These are phyloP conservation scores for Datura wrightii DNA, from an alignment of 257 asterid species.

Conservation along the genomic window DNA sequence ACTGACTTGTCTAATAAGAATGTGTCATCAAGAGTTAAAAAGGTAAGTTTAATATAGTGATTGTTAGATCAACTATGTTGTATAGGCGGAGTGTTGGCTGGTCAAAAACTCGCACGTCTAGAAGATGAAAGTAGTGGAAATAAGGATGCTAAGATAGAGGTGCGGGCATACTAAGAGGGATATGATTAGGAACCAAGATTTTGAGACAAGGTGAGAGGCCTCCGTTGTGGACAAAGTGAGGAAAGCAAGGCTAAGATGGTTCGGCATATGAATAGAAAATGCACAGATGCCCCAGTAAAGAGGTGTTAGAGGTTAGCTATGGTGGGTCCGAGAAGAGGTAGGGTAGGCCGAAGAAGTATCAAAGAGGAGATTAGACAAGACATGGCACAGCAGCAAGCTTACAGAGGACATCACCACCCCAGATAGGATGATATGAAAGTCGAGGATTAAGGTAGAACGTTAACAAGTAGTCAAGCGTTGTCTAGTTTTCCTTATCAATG, in stretches of 20 bases:
- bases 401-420: background rate
- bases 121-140: background rate
- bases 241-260: background rate
- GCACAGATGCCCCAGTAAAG: background rate
- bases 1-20: background rate
- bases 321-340: background rate
- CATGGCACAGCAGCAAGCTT: background rate
- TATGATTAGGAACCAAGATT: background rate
- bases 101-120: background rate
- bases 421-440: background rate
- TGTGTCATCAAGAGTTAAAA: background rate
- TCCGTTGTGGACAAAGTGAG: background rate
- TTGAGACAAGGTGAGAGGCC: background rate
- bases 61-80: background rate
- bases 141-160: background rate
- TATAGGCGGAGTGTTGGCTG: background rate
- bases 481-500: background rate
- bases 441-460: background rate
- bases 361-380: background rate
- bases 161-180: background rate
- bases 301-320: background rate
- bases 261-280: background rate
- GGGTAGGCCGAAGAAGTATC: background rate
- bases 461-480: background rate
- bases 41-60: background rate